Evolutionary conservation across 257 asterid species (phyloP).

Genomic region (Nicotiana paniculata): DNA sequence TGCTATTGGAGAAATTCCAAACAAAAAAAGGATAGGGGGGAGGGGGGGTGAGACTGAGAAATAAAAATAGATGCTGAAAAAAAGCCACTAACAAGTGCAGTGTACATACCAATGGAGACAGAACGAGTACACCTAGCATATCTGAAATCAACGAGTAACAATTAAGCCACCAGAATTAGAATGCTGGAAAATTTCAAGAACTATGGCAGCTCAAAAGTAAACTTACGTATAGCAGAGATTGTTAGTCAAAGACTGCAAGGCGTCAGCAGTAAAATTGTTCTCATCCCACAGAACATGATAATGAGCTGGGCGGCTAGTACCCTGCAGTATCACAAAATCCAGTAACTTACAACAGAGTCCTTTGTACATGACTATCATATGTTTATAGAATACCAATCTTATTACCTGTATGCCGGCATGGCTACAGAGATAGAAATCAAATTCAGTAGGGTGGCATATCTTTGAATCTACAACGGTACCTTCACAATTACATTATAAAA

Average conservation of each 20-base stretch:
- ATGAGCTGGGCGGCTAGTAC: conserved; percentile 90
- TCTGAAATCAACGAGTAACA: conserved; percentile 26
- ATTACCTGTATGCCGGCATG: conserved; percentile 94
- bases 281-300: conserved; percentile 97
- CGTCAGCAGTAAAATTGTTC: conserved; percentile 82
- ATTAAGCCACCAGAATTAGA: neutral
- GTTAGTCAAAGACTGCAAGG: conserved; percentile 68
- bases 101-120: conserved; percentile 75
- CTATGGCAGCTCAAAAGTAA: neutral
- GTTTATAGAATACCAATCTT: neutral
- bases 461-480: conserved; percentile 95
- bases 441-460: conserved; percentile 95
- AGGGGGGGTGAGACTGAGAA: neutral
- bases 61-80: neutral
- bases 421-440: conserved; percentile 93
- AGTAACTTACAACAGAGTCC: neutral
- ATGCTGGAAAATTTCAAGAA: neutral
- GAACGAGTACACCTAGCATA: conserved; percentile 95
- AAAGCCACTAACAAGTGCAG: neutral
- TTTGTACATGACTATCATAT: neutral
- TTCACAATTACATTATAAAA: conserved; percentile 15
- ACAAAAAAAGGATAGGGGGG: neutral
- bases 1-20: neutral
- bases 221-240: conserved; percentile 93
- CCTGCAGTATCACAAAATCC: conserved; percentile 27